Evolutionary conservation across 768 basidiomycete genomes (phyloP).

Genomic region (Tylopilus sp.): DNA sequence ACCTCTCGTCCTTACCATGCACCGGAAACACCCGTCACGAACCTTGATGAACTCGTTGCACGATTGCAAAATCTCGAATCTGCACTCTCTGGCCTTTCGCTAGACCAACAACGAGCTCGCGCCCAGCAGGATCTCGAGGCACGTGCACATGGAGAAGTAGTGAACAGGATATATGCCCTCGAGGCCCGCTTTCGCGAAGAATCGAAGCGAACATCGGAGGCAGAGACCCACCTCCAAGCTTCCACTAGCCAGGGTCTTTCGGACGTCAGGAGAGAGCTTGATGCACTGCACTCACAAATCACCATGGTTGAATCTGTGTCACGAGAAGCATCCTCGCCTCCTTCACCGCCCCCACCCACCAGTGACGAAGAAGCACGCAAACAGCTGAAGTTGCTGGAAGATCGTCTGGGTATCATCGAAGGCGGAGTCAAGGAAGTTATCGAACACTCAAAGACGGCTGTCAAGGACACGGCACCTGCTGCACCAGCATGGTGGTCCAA

Average conservation of each 20-base stretch:
- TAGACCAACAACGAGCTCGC: conserved; percentile 50
- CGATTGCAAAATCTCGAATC: conserved; percentile 64
- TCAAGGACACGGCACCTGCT: conserved; percentile 35
- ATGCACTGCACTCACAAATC: conserved; percentile 45
- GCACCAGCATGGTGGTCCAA: conserved; percentile 73
- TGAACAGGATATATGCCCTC: conserved; percentile 51
- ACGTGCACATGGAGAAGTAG: conserved; percentile 48
- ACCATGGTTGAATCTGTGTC: conserved; percentile 26
- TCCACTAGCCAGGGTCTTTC: conserved; percentile 44
- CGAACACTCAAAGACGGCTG: conserved; percentile 54
- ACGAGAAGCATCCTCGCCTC: conserved; percentile 15
- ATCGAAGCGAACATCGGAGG: conserved; percentile 48
- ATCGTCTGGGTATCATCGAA: conserved; percentile 58
- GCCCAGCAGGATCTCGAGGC: conserved; percentile 51
- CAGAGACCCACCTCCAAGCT: conserved; percentile 46
- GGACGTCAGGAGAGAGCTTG: conserved; percentile 54
- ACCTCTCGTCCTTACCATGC: conserved; percentile 41
- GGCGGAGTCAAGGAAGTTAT: conserved; percentile 67
- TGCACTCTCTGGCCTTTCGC: conserved; percentile 56
- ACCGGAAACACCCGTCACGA: conserved; percentile 57
- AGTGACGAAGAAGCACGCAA: conserved; percentile 57
- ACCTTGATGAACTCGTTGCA: conserved; percentile 61
- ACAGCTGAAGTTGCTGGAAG: conserved; percentile 56
- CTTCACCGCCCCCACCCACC: conserved; percentile 13
- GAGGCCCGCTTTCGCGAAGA: conserved; percentile 50